Evolutionary conservation across 2,329 filamentous ascomycete genomes (phyloP).

Genomic region (Scorias spongiosa): DNA sequence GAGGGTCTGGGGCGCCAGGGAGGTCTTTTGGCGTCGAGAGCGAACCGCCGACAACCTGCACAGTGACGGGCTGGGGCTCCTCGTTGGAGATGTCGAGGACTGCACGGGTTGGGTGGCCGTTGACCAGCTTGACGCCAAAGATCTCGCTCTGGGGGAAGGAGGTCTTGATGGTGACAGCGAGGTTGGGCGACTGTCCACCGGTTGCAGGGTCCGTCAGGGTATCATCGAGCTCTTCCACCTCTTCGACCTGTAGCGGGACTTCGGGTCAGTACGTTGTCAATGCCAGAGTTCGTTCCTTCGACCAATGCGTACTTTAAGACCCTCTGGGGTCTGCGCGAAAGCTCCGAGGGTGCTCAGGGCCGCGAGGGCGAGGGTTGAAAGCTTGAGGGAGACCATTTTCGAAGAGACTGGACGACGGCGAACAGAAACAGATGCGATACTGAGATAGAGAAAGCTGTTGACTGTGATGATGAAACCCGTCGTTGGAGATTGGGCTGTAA

Average conservation of each 20-base stretch:
- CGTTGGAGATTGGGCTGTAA: no score
- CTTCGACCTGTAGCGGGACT: conserved; percentile 8
- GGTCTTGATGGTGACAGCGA: conserved; percentile 40
- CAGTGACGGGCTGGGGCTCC: conserved; percentile 57
- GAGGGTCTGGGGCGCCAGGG: conserved; percentile 36
- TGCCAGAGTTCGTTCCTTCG: conserved; percentile 19
- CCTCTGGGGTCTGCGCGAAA: conserved; percentile 37
- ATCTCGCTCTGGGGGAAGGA: conserved; percentile 57
- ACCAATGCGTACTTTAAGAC: conserved; percentile 7
- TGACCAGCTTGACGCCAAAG: conserved; percentile 91
- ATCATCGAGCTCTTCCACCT: conserved; percentile 44
- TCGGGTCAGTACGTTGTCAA: conserved; percentile 12
- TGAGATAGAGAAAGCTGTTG: background rate
- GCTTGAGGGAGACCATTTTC: conserved; percentile 57
- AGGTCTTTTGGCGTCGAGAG: conserved; percentile 44
- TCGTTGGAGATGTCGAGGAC: conserved; percentile 72
- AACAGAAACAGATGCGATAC: background rate
- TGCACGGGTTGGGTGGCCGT: conserved; percentile 72
- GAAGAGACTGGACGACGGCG: background rate
- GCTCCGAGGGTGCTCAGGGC: conserved; percentile 53
- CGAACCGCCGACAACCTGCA: conserved; percentile 63
- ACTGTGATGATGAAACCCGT: no score
- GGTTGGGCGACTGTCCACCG: conserved; percentile 32
- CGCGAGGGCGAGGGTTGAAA: conserved; percentile 56
- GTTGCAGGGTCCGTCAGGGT: conserved; percentile 27